phyloP scores from a whole-genome alignment of 208 protist genomes.

The Trypanosoma caninum region DNA sequence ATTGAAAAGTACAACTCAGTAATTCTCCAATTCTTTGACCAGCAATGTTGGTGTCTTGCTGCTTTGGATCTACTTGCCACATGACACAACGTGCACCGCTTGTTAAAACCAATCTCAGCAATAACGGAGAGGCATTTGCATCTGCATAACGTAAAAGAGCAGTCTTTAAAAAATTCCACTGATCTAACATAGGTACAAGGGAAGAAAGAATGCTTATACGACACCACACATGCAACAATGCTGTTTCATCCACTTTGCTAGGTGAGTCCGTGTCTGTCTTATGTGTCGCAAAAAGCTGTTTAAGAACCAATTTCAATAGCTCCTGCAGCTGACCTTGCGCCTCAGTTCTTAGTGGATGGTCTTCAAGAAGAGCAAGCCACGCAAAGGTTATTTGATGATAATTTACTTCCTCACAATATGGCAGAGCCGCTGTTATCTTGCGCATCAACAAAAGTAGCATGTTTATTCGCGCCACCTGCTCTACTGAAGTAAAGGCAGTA shows the following conservation, averaged over 20 bases:
- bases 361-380: conserved; percentile 63
- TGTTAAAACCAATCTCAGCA: conserved; percentile 36
- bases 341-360: conserved; percentile 55
- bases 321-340: conserved; percentile 69
- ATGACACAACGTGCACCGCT: conserved; percentile 49
- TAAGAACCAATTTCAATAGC: conserved; percentile 43
- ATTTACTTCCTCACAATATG: conserved; percentile 24
- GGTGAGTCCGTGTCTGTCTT: background rate
- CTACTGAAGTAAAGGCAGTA: conserved; percentile 43
- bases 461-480: conserved; percentile 36
- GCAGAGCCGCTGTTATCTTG: conserved; percentile 30
- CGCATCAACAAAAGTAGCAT: conserved; percentile 54
- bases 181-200: conserved; percentile 36
- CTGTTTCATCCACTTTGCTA: conserved; percentile 3
- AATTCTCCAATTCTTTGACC: conserved; percentile 27
- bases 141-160: conserved; percentile 16
- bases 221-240: conserved; percentile 39
- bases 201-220: conserved; percentile 59
- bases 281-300: conserved; percentile 30
- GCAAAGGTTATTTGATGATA: conserved; percentile 43
- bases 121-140: conserved; percentile 12
- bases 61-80: conserved; percentile 37
- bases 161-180: conserved; percentile 44
- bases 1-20: conserved; percentile 15
- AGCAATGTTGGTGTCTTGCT: conserved; percentile 1